These are phyloP conservation scores for Thoreauomyces humboldtii DNA, from an alignment of 192 early-diverging fungal genomes.

Conservation along the genomic window DNA sequence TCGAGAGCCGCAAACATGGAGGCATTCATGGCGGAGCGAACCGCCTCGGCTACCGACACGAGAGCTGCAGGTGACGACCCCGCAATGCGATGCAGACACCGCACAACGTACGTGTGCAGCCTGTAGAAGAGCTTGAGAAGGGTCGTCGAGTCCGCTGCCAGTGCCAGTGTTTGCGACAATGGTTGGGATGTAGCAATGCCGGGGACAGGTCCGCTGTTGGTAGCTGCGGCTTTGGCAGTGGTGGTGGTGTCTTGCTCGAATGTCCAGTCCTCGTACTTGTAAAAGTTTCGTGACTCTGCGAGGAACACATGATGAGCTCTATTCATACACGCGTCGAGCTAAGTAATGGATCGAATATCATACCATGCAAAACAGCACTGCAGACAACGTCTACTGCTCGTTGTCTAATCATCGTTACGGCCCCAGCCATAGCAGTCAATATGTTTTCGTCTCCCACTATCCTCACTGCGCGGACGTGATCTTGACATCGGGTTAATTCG, in stretches of 20 bases:
- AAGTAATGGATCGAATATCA: too few species aligned
- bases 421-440: conserved; percentile 59
- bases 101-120: conserved; percentile 64
- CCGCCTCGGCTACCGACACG: background rate
- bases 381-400: conserved; percentile 75
- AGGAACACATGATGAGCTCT: background rate
- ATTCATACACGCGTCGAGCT: too few species aligned
- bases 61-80: background rate
- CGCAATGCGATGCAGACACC: conserved; percentile 60
- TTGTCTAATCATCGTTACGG: conserved; percentile 71
- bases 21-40: conserved; percentile 58
- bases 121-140: conserved; percentile 65
- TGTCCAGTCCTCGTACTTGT: conserved; percentile 71
- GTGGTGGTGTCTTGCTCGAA: conserved; percentile 51
- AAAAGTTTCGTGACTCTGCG: conserved; percentile 70
- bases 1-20: conserved; percentile 76
- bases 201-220: background rate
- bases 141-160: conserved; percentile 53
- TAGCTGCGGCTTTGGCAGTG: background rate
- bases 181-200: background rate
- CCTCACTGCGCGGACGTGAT: conserved; percentile 72
- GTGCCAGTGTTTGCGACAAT: background rate
- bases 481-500: conserved; percentile 72
- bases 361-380: conserved; percentile 63
- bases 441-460: conserved; percentile 65